Conservation (phyloP, 805 yeast species). For the Saccharomycopsis javanensis region DNA sequence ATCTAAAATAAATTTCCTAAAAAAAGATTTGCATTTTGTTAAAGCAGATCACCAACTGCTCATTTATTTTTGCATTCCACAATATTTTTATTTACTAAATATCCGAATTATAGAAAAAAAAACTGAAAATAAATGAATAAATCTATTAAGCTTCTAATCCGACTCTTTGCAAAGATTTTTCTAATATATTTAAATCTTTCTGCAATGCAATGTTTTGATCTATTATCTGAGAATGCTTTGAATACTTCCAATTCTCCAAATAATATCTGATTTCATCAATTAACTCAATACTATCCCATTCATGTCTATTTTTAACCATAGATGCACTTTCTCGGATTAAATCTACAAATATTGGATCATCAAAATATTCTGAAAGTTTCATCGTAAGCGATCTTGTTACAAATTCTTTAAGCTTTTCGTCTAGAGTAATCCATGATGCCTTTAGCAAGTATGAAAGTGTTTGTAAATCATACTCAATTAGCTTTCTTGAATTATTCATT, state of each 20-base stretch:
- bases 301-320: constrained; percentile 52
- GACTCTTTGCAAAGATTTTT: neutral
- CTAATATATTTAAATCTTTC: neutral
- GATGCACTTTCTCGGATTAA: constrained; percentile 34
- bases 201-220: neutral
- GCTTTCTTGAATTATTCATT: neutral
- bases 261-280: constrained; percentile 70
- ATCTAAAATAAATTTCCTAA: neutral
- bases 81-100: too few relatives aligned
- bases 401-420: constrained; percentile 55
- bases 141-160: neutral
- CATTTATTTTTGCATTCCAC: neutral
- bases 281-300: constrained; percentile 70
- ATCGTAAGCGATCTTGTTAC: constrained; percentile 51
- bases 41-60: too few relatives aligned
- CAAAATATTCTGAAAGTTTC: constrained; percentile 32
- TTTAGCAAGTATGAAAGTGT: constrained; percentile 44
- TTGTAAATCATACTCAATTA: constrained; percentile 1
- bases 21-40: too few relatives aligned
- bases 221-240: neutral
- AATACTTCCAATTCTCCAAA: constrained; percentile 23
- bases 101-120: neutral
- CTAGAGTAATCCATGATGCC: constrained; percentile 58
- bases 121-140: neutral
- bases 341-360: constrained; percentile 2